These are phyloP conservation scores for Penicillium sp. DNA, from an alignment of 2,329 filamentous ascomycete genomes.

Conservation along the genomic window DNA sequence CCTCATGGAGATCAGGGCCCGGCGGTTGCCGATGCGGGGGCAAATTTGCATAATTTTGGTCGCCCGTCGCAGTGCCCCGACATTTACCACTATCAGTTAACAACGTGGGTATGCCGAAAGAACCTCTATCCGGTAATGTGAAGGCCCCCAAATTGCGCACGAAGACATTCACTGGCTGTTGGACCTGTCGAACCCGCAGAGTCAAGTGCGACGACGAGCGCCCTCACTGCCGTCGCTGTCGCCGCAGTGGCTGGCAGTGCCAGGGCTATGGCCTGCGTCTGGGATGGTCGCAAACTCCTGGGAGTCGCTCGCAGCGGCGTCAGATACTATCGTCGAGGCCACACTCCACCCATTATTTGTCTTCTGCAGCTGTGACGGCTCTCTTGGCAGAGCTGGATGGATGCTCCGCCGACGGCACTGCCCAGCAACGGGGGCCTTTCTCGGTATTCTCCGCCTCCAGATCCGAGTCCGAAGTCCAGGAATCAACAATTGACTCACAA, in stretches of 20 bases:
- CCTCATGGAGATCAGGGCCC: conserved; percentile 4
- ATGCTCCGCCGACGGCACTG: conserved; percentile 10
- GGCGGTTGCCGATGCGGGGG: conserved; percentile 11
- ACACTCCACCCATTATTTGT: conserved; percentile 7
- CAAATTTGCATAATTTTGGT: conserved; percentile 1
- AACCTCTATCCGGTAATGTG: conserved; percentile 8
- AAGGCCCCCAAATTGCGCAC: conserved; percentile 16
- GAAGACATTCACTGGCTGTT: conserved; percentile 27
- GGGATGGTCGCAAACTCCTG: conserved; percentile 19
- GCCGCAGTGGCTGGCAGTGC: conserved; percentile 20
- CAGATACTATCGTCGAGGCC: conserved; percentile 10
- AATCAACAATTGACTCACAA: not conserved
- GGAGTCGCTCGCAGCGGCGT: conserved; percentile 15
- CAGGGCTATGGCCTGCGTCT: conserved; percentile 24
- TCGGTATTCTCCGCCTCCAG: conserved; percentile 21
- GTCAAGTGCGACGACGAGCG: conserved; percentile 26
- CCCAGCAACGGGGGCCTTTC: conserved; percentile 22
- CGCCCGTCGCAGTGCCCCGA: conserved; percentile 1
- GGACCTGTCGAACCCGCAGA: conserved; percentile 24
- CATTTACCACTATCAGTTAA: conserved; percentile 1
- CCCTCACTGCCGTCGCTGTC: conserved; percentile 21
- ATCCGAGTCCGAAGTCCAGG: not conserved
- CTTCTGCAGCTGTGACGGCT: conserved; percentile 17
- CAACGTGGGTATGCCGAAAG: conserved; percentile 17
- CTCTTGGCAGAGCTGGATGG: conserved; percentile 19